Percentiles rank a stretch among this genome's conserved stretches.
Evolutionary conservation across 148 eudicot species (phyloP).

Genomic region (Amaranthus palmeri): DNA sequence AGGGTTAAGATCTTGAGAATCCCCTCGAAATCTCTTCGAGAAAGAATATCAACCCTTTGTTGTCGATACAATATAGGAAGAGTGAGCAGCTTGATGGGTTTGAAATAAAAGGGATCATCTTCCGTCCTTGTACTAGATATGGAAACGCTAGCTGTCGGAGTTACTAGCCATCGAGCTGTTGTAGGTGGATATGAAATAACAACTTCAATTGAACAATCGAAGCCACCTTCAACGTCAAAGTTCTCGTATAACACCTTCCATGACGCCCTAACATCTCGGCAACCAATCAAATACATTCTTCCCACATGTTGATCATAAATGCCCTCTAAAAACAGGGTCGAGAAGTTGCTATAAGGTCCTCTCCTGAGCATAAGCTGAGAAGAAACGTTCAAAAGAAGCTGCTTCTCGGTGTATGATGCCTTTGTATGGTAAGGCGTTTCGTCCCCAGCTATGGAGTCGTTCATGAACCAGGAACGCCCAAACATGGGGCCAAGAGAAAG

Average conservation of each 20-base stretch:
- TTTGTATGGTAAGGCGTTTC: slow-evolving; percentile 36
- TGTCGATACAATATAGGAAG: slow-evolving; percentile 62
- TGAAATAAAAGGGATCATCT: slow-evolving; percentile 72
- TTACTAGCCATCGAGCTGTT: slow-evolving; percentile 69
- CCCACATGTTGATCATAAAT: slow-evolving; percentile 70
- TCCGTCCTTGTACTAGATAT: slow-evolving; percentile 67
- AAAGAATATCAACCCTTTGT: slow-evolving; percentile 71
- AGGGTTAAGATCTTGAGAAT: slow-evolving; percentile 65
- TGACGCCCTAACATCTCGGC: slow-evolving; percentile 70
- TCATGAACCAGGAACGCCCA: slow-evolving; percentile 41
- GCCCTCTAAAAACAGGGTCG: slow-evolving; percentile 72
- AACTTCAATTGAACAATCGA: slow-evolving; percentile 70
- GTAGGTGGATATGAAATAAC: slow-evolving; percentile 74
- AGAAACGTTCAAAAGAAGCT: slow-evolving; percentile 73
- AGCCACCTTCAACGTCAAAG: slow-evolving; percentile 60
- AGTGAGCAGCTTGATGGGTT: slow-evolving; percentile 55
- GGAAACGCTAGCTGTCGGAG: slow-evolving; percentile 62
- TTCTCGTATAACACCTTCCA: slow-evolving; percentile 58
- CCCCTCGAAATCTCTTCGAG: slow-evolving; percentile 67
- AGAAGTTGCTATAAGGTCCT: slow-evolving; percentile 34
- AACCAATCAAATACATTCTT: slow-evolving; percentile 78
- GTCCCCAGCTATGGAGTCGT: slow-evolving; percentile 25
- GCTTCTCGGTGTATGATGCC: slow-evolving; percentile 49
- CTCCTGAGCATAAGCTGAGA: slow-evolving; percentile 48
- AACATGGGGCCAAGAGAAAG: slow-evolving; percentile 71